Conservation (phyloP, 345 rosid genomes). For the Chamaenerion angustifolium region DNA sequence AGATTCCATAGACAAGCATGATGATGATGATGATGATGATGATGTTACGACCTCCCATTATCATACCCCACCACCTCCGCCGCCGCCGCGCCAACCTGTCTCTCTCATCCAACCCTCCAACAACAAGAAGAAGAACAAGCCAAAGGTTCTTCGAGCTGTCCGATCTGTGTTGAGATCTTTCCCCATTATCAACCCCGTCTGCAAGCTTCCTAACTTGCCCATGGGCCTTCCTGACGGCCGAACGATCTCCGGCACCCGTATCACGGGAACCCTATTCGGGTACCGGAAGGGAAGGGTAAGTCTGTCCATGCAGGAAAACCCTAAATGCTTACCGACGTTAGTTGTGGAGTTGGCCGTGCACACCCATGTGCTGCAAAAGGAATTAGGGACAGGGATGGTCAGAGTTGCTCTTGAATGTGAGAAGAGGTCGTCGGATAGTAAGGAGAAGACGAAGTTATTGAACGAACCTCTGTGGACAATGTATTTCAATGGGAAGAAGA, state of each 20-base stretch:
- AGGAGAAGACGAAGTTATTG: conserved; percentile 30
- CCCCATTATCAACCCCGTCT: conserved; percentile 44
- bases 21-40: too few relatives aligned
- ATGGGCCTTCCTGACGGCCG: conserved; percentile 30
- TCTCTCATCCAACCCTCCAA: too few relatives aligned
- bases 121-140: neutral
- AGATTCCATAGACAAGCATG: too few relatives aligned
- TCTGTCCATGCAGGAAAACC: conserved; percentile 53
- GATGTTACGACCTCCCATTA: too few relatives aligned
- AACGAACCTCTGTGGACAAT: conserved; percentile 74
- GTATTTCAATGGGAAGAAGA: conserved; percentile 69
- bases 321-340: conserved; percentile 43
- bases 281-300: conserved; percentile 56
- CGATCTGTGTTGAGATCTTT: conserved; percentile 44
- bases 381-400: conserved; percentile 55
- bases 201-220: conserved; percentile 37
- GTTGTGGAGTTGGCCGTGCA: conserved; percentile 54
- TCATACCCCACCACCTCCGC: too few relatives aligned
- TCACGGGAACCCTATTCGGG: conserved; percentile 63
- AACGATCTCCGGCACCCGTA: conserved; percentile 11
- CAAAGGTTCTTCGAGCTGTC: conserved; percentile 31
- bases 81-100: too few relatives aligned
- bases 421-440: conserved; percentile 19
- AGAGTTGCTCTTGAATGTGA: conserved; percentile 70
- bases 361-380: conserved; percentile 42